Base-by-base conservation (phyloP, 1,284 basidiomycete species). In the Ustilago hordei region DNA sequence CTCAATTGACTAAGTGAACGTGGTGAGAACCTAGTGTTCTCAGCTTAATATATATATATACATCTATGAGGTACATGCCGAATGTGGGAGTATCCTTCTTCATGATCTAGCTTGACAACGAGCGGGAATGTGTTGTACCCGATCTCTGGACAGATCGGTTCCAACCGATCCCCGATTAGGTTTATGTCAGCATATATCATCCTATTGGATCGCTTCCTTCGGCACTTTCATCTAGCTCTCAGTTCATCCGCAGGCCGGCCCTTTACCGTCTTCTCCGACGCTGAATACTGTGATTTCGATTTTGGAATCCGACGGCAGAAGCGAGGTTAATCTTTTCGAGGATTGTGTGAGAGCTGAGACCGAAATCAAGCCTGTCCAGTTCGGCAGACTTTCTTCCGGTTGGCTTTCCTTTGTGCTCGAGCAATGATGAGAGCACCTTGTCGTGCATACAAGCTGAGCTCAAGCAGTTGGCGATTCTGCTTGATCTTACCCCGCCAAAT, bases 341-440 rank as follows among this genome's bases (percentile, higher is more conserved):
- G 23, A 28, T 28, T 28, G 23, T 28, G 23, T 28, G 23, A 60
- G 38, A 34, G 36, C 57, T 59, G 57, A 52, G 58, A 60, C 28
- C 23, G 8, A 23, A 55, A 23, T 54, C 6, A 23, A 23, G 52
- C 13, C 60, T 61, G 60, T 61, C 60, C 50, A 61, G 15, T 36
- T 61, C 60, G 60, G 60, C 60, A 45, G 39, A 34, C 50, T 60
- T 52, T 39, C 52, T 54, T 61, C 60, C 60, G 60, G 55, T 28
- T 28, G 13, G 17, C 39, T 11, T 38, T 6, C 11, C 32, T 17
- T 17, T 53, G 19, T 54, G 32, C n/a, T 38, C 23, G 23, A 28
- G 34, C 19, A 38, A 55, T 8, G n/a, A 23, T 28, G 34, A 13
- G 50, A 34, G 19, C 45, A 19, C 28, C 48, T 50, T 32, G 28